A percentile compares a stretch with the other conserved stretches of the same genome.
Evolutionary conservation across 768 basidiomycete genomes (phyloP).

Genomic region (Termitomyces sp.): DNA sequence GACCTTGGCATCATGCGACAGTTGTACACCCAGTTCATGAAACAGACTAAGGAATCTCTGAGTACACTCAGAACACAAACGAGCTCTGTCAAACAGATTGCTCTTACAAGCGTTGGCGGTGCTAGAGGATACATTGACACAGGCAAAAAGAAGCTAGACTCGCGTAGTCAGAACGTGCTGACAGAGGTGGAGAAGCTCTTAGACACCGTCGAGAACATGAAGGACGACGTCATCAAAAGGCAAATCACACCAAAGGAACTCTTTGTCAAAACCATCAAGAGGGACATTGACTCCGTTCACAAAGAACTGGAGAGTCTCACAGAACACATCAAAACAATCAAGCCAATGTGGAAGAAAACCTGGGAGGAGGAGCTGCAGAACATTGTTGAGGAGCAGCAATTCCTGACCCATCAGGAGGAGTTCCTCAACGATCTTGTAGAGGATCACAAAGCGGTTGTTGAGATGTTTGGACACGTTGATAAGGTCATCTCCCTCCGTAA

Average conservation of each 20-base stretch:
- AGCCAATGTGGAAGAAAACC: slow-evolving; percentile 98
- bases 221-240: slow-evolving; percentile 88
- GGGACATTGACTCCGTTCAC: slow-evolving; percentile 65
- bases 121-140: slow-evolving; percentile 86
- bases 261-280: slow-evolving; percentile 67
- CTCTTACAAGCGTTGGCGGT: slow-evolving; percentile 78
- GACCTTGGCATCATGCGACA: slow-evolving; percentile 94
- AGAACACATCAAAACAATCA: slow-evolving; percentile 84
- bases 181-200: slow-evolving; percentile 92
- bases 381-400: slow-evolving; percentile 96
- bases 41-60: slow-evolving; percentile 85
- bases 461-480: slow-evolving; percentile 89
- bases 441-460: slow-evolving; percentile 86
- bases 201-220: slow-evolving; percentile 85
- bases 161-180: slow-evolving; percentile 83
- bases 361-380: slow-evolving; percentile 97
- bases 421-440: slow-evolving; percentile 85
- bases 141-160: slow-evolving; percentile 90
- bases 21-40: slow-evolving; percentile 92
- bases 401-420: slow-evolving; percentile 90
- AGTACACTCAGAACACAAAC: slow-evolving; percentile 79
- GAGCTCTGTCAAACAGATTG: slow-evolving; percentile 83
- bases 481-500: slow-evolving; percentile 78
- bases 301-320: slow-evolving; percentile 73
- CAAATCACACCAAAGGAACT: slow-evolving; percentile 80